Evolutionary conservation across 2,329 filamentous ascomycete genomes (phyloP).

Genomic region (Chaetomiaceae sp.): DNA sequence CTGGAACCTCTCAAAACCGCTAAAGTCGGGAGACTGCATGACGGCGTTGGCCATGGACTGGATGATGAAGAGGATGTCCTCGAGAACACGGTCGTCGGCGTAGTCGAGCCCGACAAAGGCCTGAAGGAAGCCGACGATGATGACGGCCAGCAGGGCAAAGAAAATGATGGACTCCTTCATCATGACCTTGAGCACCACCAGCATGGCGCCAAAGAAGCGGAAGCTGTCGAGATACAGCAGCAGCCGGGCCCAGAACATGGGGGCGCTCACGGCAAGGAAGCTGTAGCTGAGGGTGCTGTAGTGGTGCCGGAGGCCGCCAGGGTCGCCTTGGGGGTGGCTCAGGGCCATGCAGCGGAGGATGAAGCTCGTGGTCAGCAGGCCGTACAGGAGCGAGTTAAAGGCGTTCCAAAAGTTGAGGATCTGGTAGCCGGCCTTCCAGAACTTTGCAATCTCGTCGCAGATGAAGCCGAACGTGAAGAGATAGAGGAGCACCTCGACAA

Average conservation of each 20-base stretch:
- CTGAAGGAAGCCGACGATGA: conserved; percentile 85
- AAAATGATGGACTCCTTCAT: conserved; percentile 95
- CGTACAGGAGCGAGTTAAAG: conserved; percentile 83
- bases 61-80: conserved; percentile 69
- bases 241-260: conserved; percentile 94
- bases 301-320: conserved; percentile 48
- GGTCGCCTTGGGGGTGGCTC: conserved; percentile 48
- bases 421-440: conserved; percentile 88
- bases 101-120: conserved; percentile 90
- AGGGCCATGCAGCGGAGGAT: conserved; percentile 75
- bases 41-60: conserved; percentile 84
- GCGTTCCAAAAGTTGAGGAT: conserved; percentile 97
- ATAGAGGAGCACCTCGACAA: conserved; percentile 80
- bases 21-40: conserved; percentile 88
- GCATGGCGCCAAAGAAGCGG: conserved; percentile 96
- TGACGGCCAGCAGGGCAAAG: conserved; percentile 81
- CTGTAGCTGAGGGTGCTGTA: conserved; percentile 88
- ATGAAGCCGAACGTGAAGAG: conserved; percentile 88
- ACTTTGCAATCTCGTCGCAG: conserved; percentile 79
- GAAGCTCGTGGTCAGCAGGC: conserved; percentile 73
- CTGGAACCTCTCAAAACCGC: conserved; percentile 81
- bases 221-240: conserved; percentile 89
- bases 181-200: conserved; percentile 93
- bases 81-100: conserved; percentile 64
- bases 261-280: conserved; percentile 86